Percentiles rank a stretch among this genome's conserved stretches.
These are phyloP conservation scores for Plasmodium vinckei DNA, from an alignment of 169 alveolate genomes.

Conservation along the genomic window DNA sequence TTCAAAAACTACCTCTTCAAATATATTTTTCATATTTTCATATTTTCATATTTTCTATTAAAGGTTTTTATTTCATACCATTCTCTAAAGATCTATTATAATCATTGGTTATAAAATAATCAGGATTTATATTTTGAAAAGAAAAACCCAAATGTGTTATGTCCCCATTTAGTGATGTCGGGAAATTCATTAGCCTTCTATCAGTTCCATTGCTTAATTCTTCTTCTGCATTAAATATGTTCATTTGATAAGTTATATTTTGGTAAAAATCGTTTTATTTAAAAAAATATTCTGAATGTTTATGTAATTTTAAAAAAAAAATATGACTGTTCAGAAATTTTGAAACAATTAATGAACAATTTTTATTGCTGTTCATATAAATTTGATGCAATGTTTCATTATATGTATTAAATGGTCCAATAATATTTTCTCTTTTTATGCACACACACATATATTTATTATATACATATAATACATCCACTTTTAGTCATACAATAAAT, in stretches of 20 bases:
- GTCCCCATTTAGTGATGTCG: constrained; percentile 29
- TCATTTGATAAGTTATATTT: not conserved
- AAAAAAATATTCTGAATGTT: no score
- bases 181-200: constrained; percentile 9
- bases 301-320: no score
- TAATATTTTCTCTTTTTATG: no score
- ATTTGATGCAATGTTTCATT: no score
- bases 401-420: no score
- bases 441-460: no score
- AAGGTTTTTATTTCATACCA: not conserved
- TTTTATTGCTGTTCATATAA: no score
- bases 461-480: no score
- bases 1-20: no score
- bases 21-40: not conserved
- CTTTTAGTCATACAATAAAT: no score
- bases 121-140: constrained; percentile 7
- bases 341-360: no score
- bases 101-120: constrained; percentile 37
- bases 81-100: constrained; percentile 1
- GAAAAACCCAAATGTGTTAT: not conserved
- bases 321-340: no score
- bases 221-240: not conserved
- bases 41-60: not conserved
- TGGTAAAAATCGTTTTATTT: not conserved
- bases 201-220: constrained; percentile 20